Base-by-base conservation (phyloP, 2,329 filamentous ascomycete species). In the Emmonsiellopsis sp. region DNA sequence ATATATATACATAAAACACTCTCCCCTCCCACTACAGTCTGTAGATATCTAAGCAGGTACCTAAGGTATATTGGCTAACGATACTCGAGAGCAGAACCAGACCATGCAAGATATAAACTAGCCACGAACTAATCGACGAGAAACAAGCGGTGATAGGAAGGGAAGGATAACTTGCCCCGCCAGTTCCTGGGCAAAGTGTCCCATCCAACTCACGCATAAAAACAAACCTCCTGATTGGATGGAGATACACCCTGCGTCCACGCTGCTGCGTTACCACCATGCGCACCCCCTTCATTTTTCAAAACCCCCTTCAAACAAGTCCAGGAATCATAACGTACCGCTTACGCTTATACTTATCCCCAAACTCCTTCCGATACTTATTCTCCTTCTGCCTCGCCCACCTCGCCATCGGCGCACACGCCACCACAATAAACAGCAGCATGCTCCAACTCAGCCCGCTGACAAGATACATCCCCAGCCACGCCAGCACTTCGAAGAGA, bases 261-360 rank as follows among this genome's bases (percentile, higher is more conserved):
- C 15, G 10, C 10, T 11, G 37, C 37, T 6, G 11, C 37, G 37
- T 11, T 11, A 40, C 37, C 37, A 11, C 37, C 37, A 40, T 11
- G 11, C 11, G 10, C 15, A 3, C 37, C 37, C 10, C 11, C 10
- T 40, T 40, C 11, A 15, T 11, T 15, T 6, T 3, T 11, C 37
- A 40, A 11, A 40, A 40, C 20, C 20, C 20, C 6, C 11, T 49
- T 73, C 74, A 93, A 67, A 85, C 79, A 50, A 95, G 73, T 2
- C 87, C 87, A 2, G 93, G 89, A 55, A 96, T 71, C 73, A 95
- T 86, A 56, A 82, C 83, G 66, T 79, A 92, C 65, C 82, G 82
- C 88, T 98, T 97, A 78, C 86, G 91, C 84, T 92, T 91, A 76
- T 98, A 98, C 73, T 85, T 87, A 68, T 91, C 87, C 41, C 87